These are phyloP conservation scores for Oidiodendron maius DNA, from an alignment of 495 filamentous ascomycete species.

Conservation along the genomic window DNA sequence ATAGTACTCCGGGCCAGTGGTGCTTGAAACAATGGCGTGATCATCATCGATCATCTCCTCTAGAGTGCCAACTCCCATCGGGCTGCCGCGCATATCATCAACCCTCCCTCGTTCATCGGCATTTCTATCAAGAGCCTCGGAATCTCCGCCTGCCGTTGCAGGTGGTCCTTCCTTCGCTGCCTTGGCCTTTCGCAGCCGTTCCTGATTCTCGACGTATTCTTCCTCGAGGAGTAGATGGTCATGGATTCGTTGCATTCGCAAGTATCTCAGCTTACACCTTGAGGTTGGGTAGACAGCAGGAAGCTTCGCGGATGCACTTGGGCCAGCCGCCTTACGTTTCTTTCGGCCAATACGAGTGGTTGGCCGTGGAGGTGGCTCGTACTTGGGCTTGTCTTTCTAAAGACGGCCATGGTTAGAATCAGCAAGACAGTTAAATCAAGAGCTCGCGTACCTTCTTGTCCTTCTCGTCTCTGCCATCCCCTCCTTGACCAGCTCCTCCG, in stretches of 20 bases:
- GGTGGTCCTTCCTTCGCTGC: conserved; percentile 62
- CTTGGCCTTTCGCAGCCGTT: conserved; percentile 87
- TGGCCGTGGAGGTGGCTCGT: conserved; percentile 94
- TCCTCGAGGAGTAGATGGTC: conserved; percentile 96
- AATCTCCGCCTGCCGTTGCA: conserved; percentile 37
- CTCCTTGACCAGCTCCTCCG: conserved; percentile 56
- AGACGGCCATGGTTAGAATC: conserved; percentile 16
- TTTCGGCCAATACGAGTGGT: conserved; percentile 97
- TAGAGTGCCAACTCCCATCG: conserved; percentile 96
- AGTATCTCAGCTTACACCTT: conserved; percentile 91
- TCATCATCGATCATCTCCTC: conserved; percentile 99
- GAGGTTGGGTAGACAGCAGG: conserved; percentile 91
- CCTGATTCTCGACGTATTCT: conserved; percentile 98
- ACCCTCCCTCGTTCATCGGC: conserved; percentile 94
- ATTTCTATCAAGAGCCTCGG: conserved; percentile 68
- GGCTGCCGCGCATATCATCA: conserved; percentile 97
- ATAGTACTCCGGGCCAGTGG: conserved; percentile 97
- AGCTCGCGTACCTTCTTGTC: conserved; percentile 75
- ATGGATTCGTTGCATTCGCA: conserved; percentile 97
- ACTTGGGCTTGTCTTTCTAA: conserved; percentile 99
- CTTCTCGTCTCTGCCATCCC: conserved; percentile 79
- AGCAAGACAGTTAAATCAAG: background rate
- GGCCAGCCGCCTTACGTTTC: conserved; percentile 90
- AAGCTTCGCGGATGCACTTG: conserved; percentile 89
- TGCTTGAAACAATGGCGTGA: conserved; percentile 96